Conservation (phyloP, 257 asterid species). For the Solanum chilense region DNA sequence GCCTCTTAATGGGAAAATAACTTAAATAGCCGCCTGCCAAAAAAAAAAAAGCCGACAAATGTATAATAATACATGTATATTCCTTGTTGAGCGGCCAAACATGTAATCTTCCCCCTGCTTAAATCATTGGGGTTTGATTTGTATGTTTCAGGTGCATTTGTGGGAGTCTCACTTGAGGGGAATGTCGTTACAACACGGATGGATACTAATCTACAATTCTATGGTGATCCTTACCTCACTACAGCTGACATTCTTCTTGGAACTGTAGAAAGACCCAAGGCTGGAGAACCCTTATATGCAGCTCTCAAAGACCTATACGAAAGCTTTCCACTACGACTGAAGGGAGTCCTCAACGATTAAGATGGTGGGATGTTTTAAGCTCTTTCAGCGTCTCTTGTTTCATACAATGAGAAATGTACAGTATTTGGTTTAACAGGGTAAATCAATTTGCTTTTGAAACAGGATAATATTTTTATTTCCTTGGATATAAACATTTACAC, state of each 20-base stretch:
- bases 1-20: not conserved
- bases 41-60: not conserved
- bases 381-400: not conserved
- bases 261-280: conserved; percentile 79
- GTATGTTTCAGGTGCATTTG: conserved; percentile 70
- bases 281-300: conserved; percentile 79
- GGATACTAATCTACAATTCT: conserved; percentile 87
- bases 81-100: not conserved
- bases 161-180: conserved; percentile 93
- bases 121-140: not conserved
- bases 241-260: conserved; percentile 89
- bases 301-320: conserved; percentile 64
- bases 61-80: not conserved
- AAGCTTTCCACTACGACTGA: conserved; percentile 19
- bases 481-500: not conserved
- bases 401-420: not conserved
- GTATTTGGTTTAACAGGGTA: not conserved
- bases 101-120: not conserved
- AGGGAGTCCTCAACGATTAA: not conserved
- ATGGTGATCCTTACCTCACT: conserved; percentile 96
- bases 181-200: conserved; percentile 77
- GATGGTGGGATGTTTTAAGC: not conserved
- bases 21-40: not conserved
- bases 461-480: not conserved
- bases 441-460: not conserved